phyloP scores from a whole-genome alignment of 192 early-diverging fungal genomes.

The Backusella westeae region DNA sequence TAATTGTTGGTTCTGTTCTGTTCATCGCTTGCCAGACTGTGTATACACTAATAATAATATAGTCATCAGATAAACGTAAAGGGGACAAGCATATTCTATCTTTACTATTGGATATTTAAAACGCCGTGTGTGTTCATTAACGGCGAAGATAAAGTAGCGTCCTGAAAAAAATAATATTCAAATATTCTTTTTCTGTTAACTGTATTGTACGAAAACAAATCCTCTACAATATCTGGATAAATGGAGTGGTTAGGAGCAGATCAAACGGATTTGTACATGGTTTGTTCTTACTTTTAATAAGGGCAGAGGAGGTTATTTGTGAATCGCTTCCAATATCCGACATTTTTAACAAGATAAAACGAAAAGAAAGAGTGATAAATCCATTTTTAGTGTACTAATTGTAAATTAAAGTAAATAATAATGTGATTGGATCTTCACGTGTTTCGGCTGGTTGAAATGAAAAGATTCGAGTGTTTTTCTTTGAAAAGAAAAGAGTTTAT shows the following conservation, averaged over 20 bases:
- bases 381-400: neutral
- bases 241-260: neutral
- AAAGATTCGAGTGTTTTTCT: no score
- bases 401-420: neutral
- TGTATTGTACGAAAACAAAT: conserved; percentile 49
- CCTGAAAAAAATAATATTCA: conserved; percentile 51
- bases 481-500: no score
- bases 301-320: conserved; percentile 15
- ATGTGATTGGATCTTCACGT: neutral
- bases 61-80: neutral
- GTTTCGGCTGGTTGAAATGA: neutral
- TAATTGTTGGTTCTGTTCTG: conserved; percentile 31
- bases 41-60: conserved; percentile 26
- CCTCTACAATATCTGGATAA: conserved; percentile 37
- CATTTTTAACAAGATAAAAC: conserved; percentile 10
- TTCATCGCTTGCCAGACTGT: conserved; percentile 37
- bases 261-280: neutral
- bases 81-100: neutral
- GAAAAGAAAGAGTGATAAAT: neutral
- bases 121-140: conserved; percentile 50
- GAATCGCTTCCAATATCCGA: conserved; percentile 23
- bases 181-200: conserved; percentile 50
- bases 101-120: conserved; percentile 53
- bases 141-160: conserved; percentile 50
- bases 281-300: conserved; percentile 11